Conservation (phyloP, 371 early-diverging fungal species). For the Haplosporangium sp. region DNA sequence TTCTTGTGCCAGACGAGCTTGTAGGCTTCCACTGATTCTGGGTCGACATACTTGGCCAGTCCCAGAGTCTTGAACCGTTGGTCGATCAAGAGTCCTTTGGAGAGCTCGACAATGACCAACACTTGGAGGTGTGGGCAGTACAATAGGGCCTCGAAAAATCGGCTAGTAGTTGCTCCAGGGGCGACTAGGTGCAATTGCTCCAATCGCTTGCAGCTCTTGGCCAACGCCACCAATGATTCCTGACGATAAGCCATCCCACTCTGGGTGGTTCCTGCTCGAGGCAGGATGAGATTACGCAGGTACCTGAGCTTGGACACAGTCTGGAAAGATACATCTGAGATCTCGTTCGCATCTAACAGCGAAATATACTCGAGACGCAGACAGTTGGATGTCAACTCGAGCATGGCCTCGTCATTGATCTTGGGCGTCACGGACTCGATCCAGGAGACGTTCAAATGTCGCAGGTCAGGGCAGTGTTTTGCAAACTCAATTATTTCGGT, state of each 20-base stretch:
- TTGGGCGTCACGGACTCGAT: conserved; percentile 44
- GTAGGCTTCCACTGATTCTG: conserved; percentile 40
- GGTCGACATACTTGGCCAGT: conserved; percentile 50
- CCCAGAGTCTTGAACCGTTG: conserved; percentile 53
- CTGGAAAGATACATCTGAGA: conserved; percentile 52
- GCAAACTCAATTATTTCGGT: conserved; percentile 51
- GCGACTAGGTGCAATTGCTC: conserved; percentile 52
- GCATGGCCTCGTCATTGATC: conserved; percentile 49
- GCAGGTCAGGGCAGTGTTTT: conserved; percentile 42
- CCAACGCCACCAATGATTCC: conserved; percentile 43
- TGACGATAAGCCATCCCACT: conserved; percentile 44
- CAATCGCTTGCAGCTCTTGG: conserved; percentile 47
- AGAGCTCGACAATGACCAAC: conserved; percentile 47
- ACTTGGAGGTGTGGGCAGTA: conserved; percentile 52
- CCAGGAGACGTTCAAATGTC: conserved; percentile 51
- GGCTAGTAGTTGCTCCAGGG: conserved; percentile 50
- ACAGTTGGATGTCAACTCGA: conserved; percentile 41
- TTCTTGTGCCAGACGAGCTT: conserved; percentile 56
- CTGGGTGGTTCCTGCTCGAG: conserved; percentile 36
- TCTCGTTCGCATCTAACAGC: conserved; percentile 49
- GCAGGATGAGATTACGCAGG: conserved; percentile 50
- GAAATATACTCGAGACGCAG: conserved; percentile 48
- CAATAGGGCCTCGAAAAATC: conserved; percentile 48
- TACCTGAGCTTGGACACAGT: conserved; percentile 45
- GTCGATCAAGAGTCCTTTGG: conserved; percentile 45